Evolutionary conservation across 2,329 filamentous ascomycete species (phyloP).

Genomic region (Penicillium expansum): DNA sequence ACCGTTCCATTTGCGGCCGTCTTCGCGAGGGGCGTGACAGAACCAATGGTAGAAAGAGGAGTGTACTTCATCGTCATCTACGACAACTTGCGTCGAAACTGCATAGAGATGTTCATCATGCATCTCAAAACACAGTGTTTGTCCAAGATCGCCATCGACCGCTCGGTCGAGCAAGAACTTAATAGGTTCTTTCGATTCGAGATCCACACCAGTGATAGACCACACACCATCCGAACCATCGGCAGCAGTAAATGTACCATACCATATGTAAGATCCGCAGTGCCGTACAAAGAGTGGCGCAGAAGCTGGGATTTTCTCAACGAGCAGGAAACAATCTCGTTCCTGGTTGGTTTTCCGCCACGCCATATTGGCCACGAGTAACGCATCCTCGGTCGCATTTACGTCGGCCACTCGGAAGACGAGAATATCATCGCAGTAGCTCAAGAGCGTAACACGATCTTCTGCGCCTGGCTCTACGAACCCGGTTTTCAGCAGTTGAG

Average conservation of each 20-base stretch:
- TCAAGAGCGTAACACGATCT: constrained; percentile 52
- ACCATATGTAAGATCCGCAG: constrained; percentile 60
- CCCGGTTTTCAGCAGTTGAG: constrained; percentile 31
- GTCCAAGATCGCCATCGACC: constrained; percentile 55
- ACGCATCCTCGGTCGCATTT: constrained; percentile 46
- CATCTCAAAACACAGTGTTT: constrained; percentile 69
- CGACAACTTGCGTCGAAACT: constrained; percentile 63
- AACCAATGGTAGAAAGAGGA: constrained; percentile 68
- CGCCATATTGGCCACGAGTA: constrained; percentile 53
- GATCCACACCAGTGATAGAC: constrained; percentile 56
- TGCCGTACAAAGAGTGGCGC: constrained; percentile 67
- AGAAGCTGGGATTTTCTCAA: constrained; percentile 45
- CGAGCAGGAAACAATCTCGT: constrained; percentile 43
- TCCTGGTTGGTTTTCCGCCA: constrained; percentile 11
- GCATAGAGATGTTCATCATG: constrained; percentile 65
- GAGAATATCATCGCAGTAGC: constrained; percentile 58
- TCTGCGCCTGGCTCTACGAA: constrained; percentile 36
- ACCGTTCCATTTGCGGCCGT: constrained; percentile 43
- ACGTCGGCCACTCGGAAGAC: constrained; percentile 56
- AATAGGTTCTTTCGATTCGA: constrained; percentile 44
- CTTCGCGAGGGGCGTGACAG: constrained; percentile 55
- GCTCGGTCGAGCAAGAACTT: constrained; percentile 13
- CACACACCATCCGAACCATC: constrained; percentile 60
- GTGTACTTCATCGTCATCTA: constrained; percentile 62
- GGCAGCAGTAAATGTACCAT: constrained; percentile 60